These are phyloP conservation scores for Tulasnella sp. DNA, from an alignment of 768 basidiomycete genomes.

Conservation along the genomic window DNA sequence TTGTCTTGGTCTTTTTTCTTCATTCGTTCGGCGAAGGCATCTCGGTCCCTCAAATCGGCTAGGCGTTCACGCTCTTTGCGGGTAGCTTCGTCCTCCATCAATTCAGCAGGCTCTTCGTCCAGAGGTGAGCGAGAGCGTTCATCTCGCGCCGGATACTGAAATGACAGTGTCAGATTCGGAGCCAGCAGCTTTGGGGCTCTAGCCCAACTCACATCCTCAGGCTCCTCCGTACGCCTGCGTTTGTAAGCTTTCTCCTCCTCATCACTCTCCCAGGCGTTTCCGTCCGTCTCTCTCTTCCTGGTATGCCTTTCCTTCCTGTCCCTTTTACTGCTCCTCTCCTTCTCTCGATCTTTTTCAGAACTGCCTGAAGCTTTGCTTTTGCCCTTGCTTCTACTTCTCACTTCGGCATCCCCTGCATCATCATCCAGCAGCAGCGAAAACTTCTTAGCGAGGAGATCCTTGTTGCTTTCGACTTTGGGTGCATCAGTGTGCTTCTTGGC, in stretches of 20 bases:
- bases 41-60: constrained; percentile 75
- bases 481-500: constrained; percentile 42
- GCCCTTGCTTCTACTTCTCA: constrained; percentile 26
- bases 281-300: constrained; percentile 72
- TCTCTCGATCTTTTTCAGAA: constrained; percentile 26
- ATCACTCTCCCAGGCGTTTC: constrained; percentile 82
- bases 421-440: constrained; percentile 83
- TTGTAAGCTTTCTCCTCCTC: constrained; percentile 66
- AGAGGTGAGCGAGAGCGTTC: constrained; percentile 15
- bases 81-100: constrained; percentile 56
- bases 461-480: constrained; percentile 60
- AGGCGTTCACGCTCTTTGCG: constrained; percentile 61
- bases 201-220: neutral
- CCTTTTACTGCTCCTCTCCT: constrained; percentile 32
- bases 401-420: constrained; percentile 31
- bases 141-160: constrained; percentile 27
- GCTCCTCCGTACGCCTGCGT: constrained; percentile 34
- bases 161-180: neutral
- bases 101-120: constrained; percentile 29
- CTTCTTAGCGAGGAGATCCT: constrained; percentile 53
- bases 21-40: constrained; percentile 87
- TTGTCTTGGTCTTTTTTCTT: constrained; percentile 68
- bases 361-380: constrained; percentile 18
- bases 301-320: constrained; percentile 44
- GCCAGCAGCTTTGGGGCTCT: neutral